These are phyloP conservation scores for Globisporangium mamillatum DNA, from an alignment of 352 stramenopile species.

Conservation along the genomic window DNA sequence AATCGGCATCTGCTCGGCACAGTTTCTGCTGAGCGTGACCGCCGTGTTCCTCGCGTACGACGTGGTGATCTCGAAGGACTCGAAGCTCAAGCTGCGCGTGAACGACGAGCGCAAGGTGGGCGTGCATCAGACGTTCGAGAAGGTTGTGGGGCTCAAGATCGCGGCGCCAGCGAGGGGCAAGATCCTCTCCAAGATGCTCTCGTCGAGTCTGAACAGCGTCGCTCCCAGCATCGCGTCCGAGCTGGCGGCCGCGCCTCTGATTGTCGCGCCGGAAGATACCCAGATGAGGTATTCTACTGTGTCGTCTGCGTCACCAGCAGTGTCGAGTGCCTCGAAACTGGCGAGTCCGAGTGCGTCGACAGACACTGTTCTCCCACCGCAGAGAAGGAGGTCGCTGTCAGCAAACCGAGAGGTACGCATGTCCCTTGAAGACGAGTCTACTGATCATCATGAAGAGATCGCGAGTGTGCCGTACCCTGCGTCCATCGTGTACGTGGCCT, in stretches of 20 bases:
- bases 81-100: constrained; percentile 68
- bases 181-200: constrained; percentile 57
- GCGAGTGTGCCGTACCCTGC: constrained; percentile 57
- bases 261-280: background rate
- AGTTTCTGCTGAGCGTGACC: constrained; percentile 37
- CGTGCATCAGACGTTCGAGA: constrained; percentile 61
- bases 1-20: constrained; percentile 27
- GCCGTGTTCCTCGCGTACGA: constrained; percentile 62
- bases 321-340: constrained; percentile 15
- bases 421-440: background rate
- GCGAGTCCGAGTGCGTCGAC: background rate
- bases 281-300: background rate
- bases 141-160: constrained; percentile 71
- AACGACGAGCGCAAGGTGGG: constrained; percentile 21
- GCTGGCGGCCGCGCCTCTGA: constrained; percentile 26
- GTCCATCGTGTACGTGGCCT: constrained; percentile 60
- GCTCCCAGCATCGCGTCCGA: constrained; percentile 44
- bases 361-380: background rate
- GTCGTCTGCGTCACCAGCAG: background rate
- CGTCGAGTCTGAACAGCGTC: constrained; percentile 54
- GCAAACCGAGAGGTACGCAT: background rate
- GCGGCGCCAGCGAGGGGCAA: constrained; percentile 61
- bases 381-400: constrained; percentile 9
- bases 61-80: constrained; percentile 57
- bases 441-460: constrained; percentile 7